A percentile compares a stretch with the other conserved stretches of the same genome.
Conservation (phyloP, 2,329 filamentous ascomycete species). For the Xylaria digitata region DNA sequence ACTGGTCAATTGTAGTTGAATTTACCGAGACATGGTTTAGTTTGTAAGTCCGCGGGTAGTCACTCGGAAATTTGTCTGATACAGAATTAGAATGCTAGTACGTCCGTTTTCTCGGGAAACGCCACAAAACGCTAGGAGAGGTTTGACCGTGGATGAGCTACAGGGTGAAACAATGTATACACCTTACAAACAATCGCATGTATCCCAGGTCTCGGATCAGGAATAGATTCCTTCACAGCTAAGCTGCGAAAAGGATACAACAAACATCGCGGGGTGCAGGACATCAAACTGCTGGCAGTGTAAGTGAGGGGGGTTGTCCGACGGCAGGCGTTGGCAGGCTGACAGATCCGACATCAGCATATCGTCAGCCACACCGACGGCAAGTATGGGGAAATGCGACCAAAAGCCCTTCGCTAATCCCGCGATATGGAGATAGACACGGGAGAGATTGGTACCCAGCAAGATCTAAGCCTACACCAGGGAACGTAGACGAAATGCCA, state of each 20-base stretch:
- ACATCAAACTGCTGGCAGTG: slow-evolving; percentile 5
- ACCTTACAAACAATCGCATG: slow-evolving; percentile 3
- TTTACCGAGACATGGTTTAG: slow-evolving; percentile 6
- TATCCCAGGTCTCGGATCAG: not conserved
- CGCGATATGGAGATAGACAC: slow-evolving; percentile 17
- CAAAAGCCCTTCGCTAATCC: not conserved
- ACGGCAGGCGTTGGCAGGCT: slow-evolving; percentile 3
- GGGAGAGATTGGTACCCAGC: not conserved
- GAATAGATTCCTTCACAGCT: not conserved
- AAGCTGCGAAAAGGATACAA: not conserved
- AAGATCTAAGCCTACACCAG: slow-evolving; percentile 1
- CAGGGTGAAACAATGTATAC: slow-evolving; percentile 3
- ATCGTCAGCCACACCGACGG: slow-evolving; percentile 21
- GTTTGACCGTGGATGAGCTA: not conserved
- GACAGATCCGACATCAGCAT: slow-evolving; percentile 6
- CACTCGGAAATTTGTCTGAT: slow-evolving; percentile 8
- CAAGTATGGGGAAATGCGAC: slow-evolving; percentile 25
- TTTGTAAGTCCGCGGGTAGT: slow-evolving; percentile 3
- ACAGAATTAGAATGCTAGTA: slow-evolving; percentile 2
- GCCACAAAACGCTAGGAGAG: not conserved
- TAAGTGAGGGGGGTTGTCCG: slow-evolving; percentile 3
- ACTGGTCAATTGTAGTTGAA: not conserved
- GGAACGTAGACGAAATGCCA: not conserved
- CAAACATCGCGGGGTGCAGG: slow-evolving; percentile 19
- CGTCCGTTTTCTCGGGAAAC: not conserved